These are phyloP conservation scores for Anthracocystis setariae DNA, from an alignment of 1,284 basidiomycete species.

Conservation along the genomic window DNA sequence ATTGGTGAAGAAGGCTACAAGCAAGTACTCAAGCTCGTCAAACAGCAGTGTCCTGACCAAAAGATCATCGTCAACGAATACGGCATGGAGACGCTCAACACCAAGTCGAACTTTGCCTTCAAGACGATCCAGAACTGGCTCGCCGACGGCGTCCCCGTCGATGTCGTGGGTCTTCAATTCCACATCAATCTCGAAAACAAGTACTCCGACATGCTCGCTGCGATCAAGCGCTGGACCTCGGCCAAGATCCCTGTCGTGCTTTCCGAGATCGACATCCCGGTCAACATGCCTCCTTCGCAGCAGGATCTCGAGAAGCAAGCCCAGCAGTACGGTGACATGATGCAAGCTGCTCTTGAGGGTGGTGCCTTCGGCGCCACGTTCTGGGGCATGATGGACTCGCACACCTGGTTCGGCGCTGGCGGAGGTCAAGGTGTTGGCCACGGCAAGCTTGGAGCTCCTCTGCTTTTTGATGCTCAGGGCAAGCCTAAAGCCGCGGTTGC, in stretches of 20 bases:
- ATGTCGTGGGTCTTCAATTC: conserved; percentile 40
- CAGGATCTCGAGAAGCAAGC: conserved; percentile 39
- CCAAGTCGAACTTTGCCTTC: conserved; percentile 44
- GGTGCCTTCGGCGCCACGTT: conserved; percentile 32
- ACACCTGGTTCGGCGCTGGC: conserved; percentile 41
- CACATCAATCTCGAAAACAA: conserved; percentile 22
- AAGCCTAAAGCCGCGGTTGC: conserved; percentile 42
- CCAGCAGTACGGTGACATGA: conserved; percentile 41
- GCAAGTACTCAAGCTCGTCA: conserved; percentile 37
- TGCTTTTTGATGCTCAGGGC: conserved; percentile 36
- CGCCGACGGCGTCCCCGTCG: conserved; percentile 34
- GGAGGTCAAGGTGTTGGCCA: conserved; percentile 11
- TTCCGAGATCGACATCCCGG: conserved; percentile 40
- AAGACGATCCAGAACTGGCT: conserved; percentile 48
- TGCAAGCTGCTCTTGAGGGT: conserved; percentile 39
- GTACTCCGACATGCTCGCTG: conserved; percentile 35
- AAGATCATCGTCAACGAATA: conserved; percentile 52
- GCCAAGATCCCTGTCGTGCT: conserved; percentile 36
- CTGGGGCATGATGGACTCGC: conserved; percentile 27
- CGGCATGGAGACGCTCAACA: conserved; percentile 32
- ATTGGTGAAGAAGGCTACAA: conserved; percentile 49
- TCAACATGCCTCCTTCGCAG: conserved; percentile 35
- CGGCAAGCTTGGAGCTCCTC: conserved; percentile 28
- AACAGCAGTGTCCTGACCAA: conserved; percentile 30
- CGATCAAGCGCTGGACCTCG: conserved; percentile 39